Base-by-base conservation (phyloP, 2,329 filamentous ascomycete species). In the Colletotrichum noveboracense region DNA sequence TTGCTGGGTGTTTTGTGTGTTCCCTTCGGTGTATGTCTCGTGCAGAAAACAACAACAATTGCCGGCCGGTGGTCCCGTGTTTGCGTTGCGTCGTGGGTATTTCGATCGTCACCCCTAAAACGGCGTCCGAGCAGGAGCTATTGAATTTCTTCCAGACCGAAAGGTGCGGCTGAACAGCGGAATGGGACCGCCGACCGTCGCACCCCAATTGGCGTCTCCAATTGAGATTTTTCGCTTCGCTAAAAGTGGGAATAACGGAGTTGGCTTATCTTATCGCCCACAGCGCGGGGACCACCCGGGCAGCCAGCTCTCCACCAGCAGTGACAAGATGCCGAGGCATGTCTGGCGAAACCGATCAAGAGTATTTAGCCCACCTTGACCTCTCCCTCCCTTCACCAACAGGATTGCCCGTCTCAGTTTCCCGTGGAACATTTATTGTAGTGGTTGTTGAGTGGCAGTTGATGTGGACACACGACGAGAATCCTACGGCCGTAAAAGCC, bases 201-300 rank as follows among this genome's bases (percentile, higher is more conserved):
- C 43, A 21, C n/a, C 10, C 26, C 30, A 34, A 52, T 52, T 48
- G 66, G 16, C 18, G 52, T 58, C 62, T n/a, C 38, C 28, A 56
- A 55, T 38, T 38, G 70, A 73, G 70, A 70, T 73, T 73, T 73
- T 72, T 36, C 64, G 55, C 55, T 43, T 56, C 38, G 66, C 70
- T 62, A 21, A 43, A 58, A 58, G 55, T 58, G 55, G n/a, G 28
- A 60, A 36, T 38, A 3, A 21, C 43, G 43, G n/a, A 21, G n/a
- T 48, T 48, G 14, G 8, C 64, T 71, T 71, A 71, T 71, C 70
- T 71, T 68, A 71, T 71, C 70, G 28, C 18, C 24, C 3, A 21
- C 10, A 52, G 43, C 58, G 30, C 58, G 24, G 26, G 58, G 30
- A 26, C 58, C 58, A 30, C 58, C 58, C 18, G 28, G 28, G 12